A percentile compares a stretch with the other conserved stretches of the same genome.
Conservation (phyloP, 75 land plant genomes). For the Ceratopteris richardii region DNA sequence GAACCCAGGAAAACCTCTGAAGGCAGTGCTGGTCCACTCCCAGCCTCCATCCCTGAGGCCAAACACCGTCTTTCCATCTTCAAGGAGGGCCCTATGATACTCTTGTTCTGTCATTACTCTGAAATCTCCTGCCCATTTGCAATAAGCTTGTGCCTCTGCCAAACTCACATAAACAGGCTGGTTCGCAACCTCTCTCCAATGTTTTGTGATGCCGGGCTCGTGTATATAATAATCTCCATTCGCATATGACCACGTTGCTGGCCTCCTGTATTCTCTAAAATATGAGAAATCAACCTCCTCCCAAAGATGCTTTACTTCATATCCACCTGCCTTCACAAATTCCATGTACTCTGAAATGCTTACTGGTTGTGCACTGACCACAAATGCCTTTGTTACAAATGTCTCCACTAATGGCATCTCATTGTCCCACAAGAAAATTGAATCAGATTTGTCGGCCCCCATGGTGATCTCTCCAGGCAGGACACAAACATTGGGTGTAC, state of each 20-base stretch:
- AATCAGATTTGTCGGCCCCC: conserved; percentile 8
- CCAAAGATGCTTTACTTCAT: conserved; percentile 16
- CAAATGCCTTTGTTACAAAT: conserved; percentile 11
- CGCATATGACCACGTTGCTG: conserved; percentile 32
- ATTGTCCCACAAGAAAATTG: conserved; percentile 30
- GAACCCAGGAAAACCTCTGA: conserved; percentile 33
- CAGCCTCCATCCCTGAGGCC: conserved; percentile 23
- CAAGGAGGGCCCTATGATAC: conserved; percentile 21
- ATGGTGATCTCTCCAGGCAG: conserved; percentile 13
- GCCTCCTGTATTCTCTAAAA: conserved; percentile 15
- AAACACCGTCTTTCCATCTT: conserved; percentile 5
- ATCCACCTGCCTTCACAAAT: conserved; percentile 27
- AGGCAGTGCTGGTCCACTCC: conserved; percentile 33
- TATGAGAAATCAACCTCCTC: conserved; percentile 12
- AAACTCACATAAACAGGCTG: conserved; percentile 36
- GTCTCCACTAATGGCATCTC: conserved; percentile 23
- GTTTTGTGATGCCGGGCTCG: not conserved
- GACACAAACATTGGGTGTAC: conserved; percentile 8
- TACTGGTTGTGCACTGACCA: conserved; percentile 23
- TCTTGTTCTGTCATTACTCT: conserved; percentile 36
- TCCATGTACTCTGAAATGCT: conserved; percentile 13
- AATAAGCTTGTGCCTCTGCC: conserved; percentile 37
- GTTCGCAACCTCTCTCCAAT: conserved; percentile 21
- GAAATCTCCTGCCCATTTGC: conserved; percentile 17
- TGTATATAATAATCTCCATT: conserved; percentile 23